phyloP scores from a whole-genome alignment of 306 rosid species.

The Cercis canadensis region DNA sequence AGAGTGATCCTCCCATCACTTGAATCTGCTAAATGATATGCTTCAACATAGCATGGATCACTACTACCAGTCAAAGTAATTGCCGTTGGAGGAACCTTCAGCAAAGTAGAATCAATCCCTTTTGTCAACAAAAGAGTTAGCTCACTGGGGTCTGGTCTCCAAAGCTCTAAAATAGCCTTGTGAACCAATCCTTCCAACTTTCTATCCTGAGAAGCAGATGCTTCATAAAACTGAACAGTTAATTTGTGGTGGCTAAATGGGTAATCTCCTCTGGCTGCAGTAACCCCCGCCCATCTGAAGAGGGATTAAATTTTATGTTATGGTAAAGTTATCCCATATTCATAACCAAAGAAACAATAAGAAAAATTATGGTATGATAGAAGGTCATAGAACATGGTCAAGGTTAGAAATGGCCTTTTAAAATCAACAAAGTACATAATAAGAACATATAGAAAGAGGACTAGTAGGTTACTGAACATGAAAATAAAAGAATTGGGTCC shows the following conservation, averaged over 20 bases:
- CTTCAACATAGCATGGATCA: slow-evolving; percentile 98
- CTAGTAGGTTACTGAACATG: neutral
- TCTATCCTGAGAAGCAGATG: slow-evolving; percentile 98
- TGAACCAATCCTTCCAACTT: slow-evolving; percentile 98
- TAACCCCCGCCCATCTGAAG: slow-evolving; percentile 95
- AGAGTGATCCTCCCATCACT: slow-evolving; percentile 88
- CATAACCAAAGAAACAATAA: slow-evolving; percentile 1
- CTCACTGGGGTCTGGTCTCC: slow-evolving; percentile 98
- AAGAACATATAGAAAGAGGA: neutral
- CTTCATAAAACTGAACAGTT: slow-evolving; percentile 96
- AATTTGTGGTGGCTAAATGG: slow-evolving; percentile 99
- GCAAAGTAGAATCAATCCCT: slow-evolving; percentile 87
- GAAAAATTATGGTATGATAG: slow-evolving; percentile 26
- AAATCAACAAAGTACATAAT: neutral
- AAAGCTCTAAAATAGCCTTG: slow-evolving; percentile 96
- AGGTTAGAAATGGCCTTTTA: slow-evolving; percentile 15
- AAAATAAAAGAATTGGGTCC: slow-evolving; percentile 14
- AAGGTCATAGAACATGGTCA: slow-evolving; percentile 1
- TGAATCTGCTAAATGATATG: slow-evolving; percentile 93
- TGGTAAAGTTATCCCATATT: neutral
- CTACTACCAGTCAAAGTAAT: slow-evolving; percentile 95
- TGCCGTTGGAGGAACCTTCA: slow-evolving; percentile 97
- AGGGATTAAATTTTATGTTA: slow-evolving; percentile 6
- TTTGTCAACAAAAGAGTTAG: slow-evolving; percentile 86
- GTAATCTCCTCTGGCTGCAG: slow-evolving; percentile 96